Evolutionary conservation across 331 rosid species (phyloP), one percentile per base, ranked within the genome.

Genomic region (Arachis monticola): DNA sequence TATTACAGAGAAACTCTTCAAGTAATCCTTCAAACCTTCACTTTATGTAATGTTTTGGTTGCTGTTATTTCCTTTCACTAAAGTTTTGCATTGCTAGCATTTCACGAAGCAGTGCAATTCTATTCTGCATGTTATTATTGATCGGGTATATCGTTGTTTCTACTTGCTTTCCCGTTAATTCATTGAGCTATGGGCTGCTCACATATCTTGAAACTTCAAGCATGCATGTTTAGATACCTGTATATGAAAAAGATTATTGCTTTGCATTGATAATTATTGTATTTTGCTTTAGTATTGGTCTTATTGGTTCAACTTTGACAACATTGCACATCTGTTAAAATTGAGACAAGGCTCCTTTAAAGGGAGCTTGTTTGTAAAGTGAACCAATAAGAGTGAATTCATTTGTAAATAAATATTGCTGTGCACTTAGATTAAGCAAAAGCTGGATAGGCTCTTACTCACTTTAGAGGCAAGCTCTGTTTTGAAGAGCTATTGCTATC

Each of bases 1-100:
- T 72, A 86, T 82, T 51, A 78, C 83, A 65, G 92, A 63, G 80
- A 86, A 88, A 82, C 87, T 91, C 57, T 93, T 85, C 98, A 71
- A 86, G 90, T 93, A 83, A 84, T 72, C 60, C 61, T 78, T 75
- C 56, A 1, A 13, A 17, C n/a, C 61, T 74, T 76, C 57, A 41
- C 65, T 66, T 12, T 7, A 57, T 48, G 41, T 42, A 45, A 52
- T 47, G 69, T 13, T 73, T 64, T 69, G 50, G 40, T 38, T 67
- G 17, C 74, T 32, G 62, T 64, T 38, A 22, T 69, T 30, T 7
- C 50, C 59, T 32, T 55, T 35, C 47, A 41, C 45, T 63, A 48
- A 31, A 57, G 69, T 55, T 67, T 46, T 71, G 7, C 55, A 60
- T 6, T 60, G 35, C 55, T 51, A 75, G 27, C 78, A 58, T 70